These are phyloP conservation scores for Pseudognaphalium luteoalbum DNA, from an alignment of 129 eudicot genomes.

Conservation along the genomic window DNA sequence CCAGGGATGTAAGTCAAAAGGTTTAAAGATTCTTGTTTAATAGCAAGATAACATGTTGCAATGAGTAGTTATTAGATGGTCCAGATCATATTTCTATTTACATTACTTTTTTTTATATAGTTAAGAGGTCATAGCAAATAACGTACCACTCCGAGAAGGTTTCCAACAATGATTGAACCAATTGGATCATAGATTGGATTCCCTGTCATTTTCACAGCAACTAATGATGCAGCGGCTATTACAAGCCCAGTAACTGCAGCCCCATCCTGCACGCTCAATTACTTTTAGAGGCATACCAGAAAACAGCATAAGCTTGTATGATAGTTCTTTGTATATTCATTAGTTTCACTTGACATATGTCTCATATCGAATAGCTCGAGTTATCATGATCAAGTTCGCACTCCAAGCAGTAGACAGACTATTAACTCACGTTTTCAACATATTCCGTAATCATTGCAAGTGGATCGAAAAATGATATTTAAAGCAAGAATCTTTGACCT, in stretches of 20 bases:
- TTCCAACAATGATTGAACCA: conserved; percentile 96
- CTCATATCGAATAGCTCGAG: background rate
- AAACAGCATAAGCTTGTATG: conserved; percentile 12
- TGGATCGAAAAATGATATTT: conserved; percentile 5
- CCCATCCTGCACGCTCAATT: conserved; percentile 67
- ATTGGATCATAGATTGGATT: conserved; percentile 94
- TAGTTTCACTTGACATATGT: background rate
- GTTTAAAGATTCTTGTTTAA: too few species aligned
- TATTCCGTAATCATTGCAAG: conserved; percentile 2
- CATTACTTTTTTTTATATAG: too few species aligned
- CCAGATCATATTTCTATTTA: too few species aligned
- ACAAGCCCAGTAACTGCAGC: conserved; percentile 96
- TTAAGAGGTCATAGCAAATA: conserved; percentile 10
- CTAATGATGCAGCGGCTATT: conserved; percentile 89
- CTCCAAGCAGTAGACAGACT: background rate
- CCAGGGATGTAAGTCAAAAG: too few species aligned
- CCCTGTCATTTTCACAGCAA: conserved; percentile 85
- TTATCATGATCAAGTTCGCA: conserved; percentile 2
- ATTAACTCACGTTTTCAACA: conserved; percentile 15
- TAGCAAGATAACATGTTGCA: background rate
- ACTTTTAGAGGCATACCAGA: conserved; percentile 21
- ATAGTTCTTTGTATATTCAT: background rate
- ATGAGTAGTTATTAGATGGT: background rate
- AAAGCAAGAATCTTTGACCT: conserved; percentile 53
- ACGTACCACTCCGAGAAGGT: conserved; percentile 93